Conservation (phyloP, 441 rosid genomes). For the Euphorbia celastroides region DNA sequence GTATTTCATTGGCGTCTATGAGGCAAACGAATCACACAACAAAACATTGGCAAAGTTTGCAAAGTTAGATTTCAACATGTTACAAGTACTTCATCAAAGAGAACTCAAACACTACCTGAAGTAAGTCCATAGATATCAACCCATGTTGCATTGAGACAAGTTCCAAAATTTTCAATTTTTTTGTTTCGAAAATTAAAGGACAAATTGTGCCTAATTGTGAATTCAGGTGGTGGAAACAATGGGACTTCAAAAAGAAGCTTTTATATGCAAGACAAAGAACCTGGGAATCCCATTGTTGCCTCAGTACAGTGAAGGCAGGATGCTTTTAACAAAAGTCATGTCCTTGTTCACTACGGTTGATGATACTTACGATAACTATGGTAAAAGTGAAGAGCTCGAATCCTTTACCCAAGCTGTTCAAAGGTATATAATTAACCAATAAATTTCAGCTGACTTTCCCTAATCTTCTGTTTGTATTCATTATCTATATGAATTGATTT, state of each 20-base stretch:
- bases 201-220: too few relatives aligned
- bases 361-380: background rate
- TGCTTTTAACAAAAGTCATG: slow-evolving; percentile 17
- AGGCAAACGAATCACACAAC: background rate
- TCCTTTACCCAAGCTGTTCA: slow-evolving; percentile 23
- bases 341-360: slow-evolving; percentile 17
- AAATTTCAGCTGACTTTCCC: background rate
- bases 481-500: background rate
- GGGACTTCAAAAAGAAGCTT: background rate
- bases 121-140: too few relatives aligned
- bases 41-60: background rate
- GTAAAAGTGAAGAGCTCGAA: slow-evolving; percentile 6
- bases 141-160: too few relatives aligned
- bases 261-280: background rate
- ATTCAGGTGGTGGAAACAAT: slow-evolving; percentile 27
- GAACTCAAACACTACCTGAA: background rate
- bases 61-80: background rate
- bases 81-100: background rate
- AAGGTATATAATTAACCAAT: slow-evolving; percentile 13
- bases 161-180: too few relatives aligned
- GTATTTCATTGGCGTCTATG: background rate
- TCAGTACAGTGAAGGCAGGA: slow-evolving; percentile 18
- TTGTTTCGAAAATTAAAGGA: too few relatives aligned
- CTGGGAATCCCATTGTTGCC: too few relatives aligned
- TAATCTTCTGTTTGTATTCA: background rate